Conservation (phyloP, 1,139 yeast species). For the Scheffersomyces titani region DNA sequence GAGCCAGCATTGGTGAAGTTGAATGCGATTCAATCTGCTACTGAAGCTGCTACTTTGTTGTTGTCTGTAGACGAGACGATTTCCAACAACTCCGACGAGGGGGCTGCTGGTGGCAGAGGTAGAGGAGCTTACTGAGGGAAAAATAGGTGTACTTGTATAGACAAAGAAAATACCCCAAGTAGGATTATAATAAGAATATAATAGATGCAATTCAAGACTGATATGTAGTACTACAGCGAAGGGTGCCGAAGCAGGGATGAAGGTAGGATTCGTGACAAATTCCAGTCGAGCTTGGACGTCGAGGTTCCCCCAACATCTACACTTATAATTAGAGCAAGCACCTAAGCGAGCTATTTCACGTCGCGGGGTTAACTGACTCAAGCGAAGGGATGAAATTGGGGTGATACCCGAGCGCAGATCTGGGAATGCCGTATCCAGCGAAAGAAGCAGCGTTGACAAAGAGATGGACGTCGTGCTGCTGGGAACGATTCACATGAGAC, state of each 20-base stretch:
- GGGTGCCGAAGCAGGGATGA: too few species aligned
- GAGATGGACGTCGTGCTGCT: not conserved
- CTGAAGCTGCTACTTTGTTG: constrained; percentile 95
- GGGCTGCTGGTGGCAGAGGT: constrained; percentile 71
- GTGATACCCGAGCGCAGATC: not conserved
- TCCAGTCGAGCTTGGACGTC: too few species aligned
- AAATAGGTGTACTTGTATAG: constrained; percentile 1
- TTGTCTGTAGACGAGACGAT: constrained; percentile 95
- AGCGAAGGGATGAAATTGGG: not conserved
- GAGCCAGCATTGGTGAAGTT: constrained; percentile 94
- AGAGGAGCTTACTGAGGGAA: constrained; percentile 49
- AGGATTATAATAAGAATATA: not conserved
- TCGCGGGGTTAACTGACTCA: not conserved
- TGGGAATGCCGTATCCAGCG: not conserved
- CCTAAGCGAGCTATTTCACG: not conserved
- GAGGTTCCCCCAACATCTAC: not conserved
- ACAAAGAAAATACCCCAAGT: constrained; percentile 1
- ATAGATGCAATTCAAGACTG: too few species aligned
- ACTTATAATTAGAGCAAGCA: not conserved
- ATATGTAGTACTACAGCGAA: too few species aligned
- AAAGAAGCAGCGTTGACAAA: not conserved
- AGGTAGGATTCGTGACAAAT: too few species aligned
- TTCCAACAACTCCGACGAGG: constrained; percentile 68
- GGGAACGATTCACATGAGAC: not conserved
- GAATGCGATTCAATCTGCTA: constrained; percentile 92